These are phyloP conservation scores for Aspergillus quadrilineatus DNA, from an alignment of 2,329 filamentous ascomycete genomes.

Conservation along the genomic window DNA sequence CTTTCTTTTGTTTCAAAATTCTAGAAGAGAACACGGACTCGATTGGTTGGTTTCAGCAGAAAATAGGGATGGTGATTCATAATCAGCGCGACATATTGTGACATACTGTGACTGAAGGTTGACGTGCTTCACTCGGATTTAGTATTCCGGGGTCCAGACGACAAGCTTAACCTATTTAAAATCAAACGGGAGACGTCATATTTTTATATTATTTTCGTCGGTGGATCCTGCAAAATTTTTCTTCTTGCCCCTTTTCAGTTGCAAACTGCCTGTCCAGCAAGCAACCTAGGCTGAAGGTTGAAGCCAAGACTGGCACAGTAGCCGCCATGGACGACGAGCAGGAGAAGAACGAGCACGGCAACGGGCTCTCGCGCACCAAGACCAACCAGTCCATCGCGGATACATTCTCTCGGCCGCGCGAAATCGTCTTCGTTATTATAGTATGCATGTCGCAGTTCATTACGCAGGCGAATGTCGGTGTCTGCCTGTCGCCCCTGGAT, in stretches of 20 bases:
- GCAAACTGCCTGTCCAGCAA: background rate
- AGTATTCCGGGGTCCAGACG: background rate
- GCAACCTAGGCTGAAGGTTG: background rate
- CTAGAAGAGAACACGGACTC: background rate
- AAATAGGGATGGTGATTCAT: background rate
- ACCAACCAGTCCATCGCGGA: conserved; percentile 22
- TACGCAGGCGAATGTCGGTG: conserved; percentile 51
- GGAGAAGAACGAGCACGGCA: background rate
- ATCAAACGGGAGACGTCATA: background rate
- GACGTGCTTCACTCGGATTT: background rate
- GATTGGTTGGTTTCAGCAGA: background rate
- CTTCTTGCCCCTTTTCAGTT: background rate
- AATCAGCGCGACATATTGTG: background rate
- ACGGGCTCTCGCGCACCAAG: background rate
- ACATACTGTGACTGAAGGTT: background rate
- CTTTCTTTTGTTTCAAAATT: background rate
- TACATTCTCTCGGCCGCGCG: conserved; percentile 25
- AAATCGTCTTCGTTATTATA: conserved; percentile 35
- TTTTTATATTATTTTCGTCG: background rate
- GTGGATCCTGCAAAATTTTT: background rate
- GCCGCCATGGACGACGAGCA: conserved; percentile 4
- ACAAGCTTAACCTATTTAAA: background rate
- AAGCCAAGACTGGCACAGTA: background rate
- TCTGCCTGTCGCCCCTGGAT: conserved; percentile 50
- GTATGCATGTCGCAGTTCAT: conserved; percentile 43